Evolutionary conservation across 495 filamentous ascomycete species (phyloP), one percentile per base, ranked within the genome.

Genomic region (Aspergillus sclerotioniger): DNA sequence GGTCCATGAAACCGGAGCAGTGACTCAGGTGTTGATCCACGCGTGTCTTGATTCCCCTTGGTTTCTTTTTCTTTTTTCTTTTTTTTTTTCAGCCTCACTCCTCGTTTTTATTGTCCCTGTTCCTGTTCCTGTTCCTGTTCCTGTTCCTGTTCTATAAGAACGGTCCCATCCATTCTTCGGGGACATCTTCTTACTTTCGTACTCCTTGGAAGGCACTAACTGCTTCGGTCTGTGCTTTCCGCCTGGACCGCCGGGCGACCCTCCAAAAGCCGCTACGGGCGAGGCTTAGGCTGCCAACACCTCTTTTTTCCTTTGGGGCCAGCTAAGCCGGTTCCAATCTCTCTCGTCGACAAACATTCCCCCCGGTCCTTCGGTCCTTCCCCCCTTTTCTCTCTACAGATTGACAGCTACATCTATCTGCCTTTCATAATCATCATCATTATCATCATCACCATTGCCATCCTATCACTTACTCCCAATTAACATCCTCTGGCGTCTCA

Each of bases 331-430:
- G 45, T 62, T 58, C 59, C 41, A 51, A 44, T 51, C 59, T 57
- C 59, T 57, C 29, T 32, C 16, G 47, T 51, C 21, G 51, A 51
- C 51, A 51, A n/a, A 32, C 37, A 50, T 54, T 51, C 44, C 21
- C 25, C 31, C 12, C 59, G 32, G 32, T 46, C 29, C 35, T 37
- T 57, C 12, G 29, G 37, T 41, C 46, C 58, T 58, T 58, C 37
- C 56, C 55, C 35, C 48, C 39, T 62, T 53, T 57, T 49, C 54
- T 21, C 32, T 54, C 89, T 98, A 62, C 87, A 87, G 78, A 92
- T 98, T 62, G 25, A 25, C 25, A 25, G 25, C 25, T 25, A 25
- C 25, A 25, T 25, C 25, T 25, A 25, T 25, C 25, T 25, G 25
- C 25, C 25, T 25, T 25, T 25, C 25, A 25, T 25, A 2, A 25